Evolutionary conservation across 805 yeast genomes (phyloP).

Genomic region (Cephaloascus albidus): DNA sequence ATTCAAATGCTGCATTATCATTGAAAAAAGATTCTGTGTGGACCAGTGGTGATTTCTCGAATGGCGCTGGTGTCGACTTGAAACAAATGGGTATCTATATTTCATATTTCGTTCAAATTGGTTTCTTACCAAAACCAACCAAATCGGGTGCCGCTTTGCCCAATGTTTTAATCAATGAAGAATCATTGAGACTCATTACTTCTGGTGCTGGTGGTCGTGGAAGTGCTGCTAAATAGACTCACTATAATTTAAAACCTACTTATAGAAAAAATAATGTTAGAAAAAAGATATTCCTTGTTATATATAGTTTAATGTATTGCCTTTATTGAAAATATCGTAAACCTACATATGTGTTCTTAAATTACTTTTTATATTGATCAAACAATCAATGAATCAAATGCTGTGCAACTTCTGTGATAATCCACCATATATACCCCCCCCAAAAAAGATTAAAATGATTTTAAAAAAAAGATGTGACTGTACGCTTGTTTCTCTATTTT

Average conservation of each 20-base stretch:
- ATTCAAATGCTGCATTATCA: constrained; percentile 66
- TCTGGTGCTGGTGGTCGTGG: constrained; percentile 28
- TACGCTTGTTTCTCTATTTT: too few species aligned
- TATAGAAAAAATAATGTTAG: too few species aligned
- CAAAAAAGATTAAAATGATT: too few species aligned
- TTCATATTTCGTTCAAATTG: constrained; percentile 69
- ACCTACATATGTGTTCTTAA: too few species aligned
- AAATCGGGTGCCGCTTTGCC: constrained; percentile 42
- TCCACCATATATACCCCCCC: too few species aligned
- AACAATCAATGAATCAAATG: too few species aligned
- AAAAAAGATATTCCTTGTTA: background rate
- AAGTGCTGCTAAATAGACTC: constrained; percentile 27
- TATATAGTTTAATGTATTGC: background rate
- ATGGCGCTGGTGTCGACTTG: constrained; percentile 68
- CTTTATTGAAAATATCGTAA: too few species aligned
- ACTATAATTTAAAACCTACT: too few species aligned
- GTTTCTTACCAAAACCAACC: constrained; percentile 65
- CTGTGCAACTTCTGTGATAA: too few species aligned
- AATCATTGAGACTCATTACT: constrained; percentile 33
- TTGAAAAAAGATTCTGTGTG: constrained; percentile 50
- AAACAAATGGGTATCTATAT: constrained; percentile 67
- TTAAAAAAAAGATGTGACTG: too few species aligned
- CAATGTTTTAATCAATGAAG: constrained; percentile 39
- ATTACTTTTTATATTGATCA: too few species aligned
- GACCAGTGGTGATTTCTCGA: constrained; percentile 59